Conservation (phyloP, 225 moss, liverwort and hornwort genomes). For the Anthoceros angustus region DNA sequence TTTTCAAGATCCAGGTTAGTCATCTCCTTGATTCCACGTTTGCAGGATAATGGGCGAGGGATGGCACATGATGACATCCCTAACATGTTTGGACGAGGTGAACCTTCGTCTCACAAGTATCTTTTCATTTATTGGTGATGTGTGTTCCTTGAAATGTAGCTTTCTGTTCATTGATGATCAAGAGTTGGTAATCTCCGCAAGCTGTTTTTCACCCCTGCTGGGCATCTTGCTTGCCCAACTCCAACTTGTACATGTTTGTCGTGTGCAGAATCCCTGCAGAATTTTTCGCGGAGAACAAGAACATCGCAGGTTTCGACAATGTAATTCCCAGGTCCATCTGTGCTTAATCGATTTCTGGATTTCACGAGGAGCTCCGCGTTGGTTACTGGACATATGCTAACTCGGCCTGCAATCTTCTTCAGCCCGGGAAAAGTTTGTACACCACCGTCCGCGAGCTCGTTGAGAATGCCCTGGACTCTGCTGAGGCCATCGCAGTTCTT, state of each 20-base stretch:
- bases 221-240: slow-evolving; percentile 17
- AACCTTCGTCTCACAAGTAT: slow-evolving; percentile 14
- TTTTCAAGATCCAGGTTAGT: too few species aligned
- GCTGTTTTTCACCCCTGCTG: neutral
- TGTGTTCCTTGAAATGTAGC: neutral
- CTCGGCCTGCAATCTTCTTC: slow-evolving; percentile 3
- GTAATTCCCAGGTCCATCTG: slow-evolving; percentile 20
- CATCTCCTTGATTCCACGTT: neutral
- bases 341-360: neutral
- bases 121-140: slow-evolving; percentile 31
- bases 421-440: slow-evolving; percentile 96
- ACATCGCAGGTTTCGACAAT: slow-evolving; percentile 93
- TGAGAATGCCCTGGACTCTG: slow-evolving; percentile 89
- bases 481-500: slow-evolving; percentile 86
- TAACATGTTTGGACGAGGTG: slow-evolving; percentile 24
- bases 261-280: slow-evolving; percentile 83
- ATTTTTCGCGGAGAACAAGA: slow-evolving; percentile 92
- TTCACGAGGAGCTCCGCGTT: neutral
- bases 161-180: slow-evolving; percentile 41
- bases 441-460: slow-evolving; percentile 97
- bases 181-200: slow-evolving; percentile 43
- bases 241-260: slow-evolving; percentile 10
- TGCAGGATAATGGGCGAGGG: slow-evolving; percentile 89
- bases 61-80: slow-evolving; percentile 98
- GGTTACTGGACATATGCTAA: neutral